Percentiles rank a stretch among this genome's conserved stretches.
Evolutionary conservation across 2,329 filamentous ascomycete species (phyloP).

Genomic region (Talaromyces sp.): DNA sequence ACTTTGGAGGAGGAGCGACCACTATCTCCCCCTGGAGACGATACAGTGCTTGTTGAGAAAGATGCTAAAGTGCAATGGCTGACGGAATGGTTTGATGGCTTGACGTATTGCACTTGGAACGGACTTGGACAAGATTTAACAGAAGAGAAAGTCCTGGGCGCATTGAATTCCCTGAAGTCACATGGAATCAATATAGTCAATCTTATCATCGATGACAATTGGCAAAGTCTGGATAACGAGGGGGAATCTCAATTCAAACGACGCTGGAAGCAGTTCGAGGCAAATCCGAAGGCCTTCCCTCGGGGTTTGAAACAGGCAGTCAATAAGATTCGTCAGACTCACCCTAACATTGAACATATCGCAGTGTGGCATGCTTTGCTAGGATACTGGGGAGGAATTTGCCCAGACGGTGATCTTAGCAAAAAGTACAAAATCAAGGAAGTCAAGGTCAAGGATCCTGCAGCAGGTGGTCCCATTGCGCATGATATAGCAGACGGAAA

Average conservation of each 20-base stretch:
- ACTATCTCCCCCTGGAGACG: constrained; percentile 41
- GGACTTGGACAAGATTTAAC: constrained; percentile 81
- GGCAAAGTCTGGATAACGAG: constrained; percentile 73
- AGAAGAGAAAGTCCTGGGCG: constrained; percentile 75
- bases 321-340: constrained; percentile 66
- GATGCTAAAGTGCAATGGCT: constrained; percentile 62
- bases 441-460: constrained; percentile 58
- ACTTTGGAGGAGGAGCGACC: constrained; percentile 24
- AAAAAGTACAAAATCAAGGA: constrained; percentile 73
- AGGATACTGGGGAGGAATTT: constrained; percentile 90
- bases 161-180: constrained; percentile 70
- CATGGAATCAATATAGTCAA: constrained; percentile 77
- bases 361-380: constrained; percentile 91
- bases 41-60: constrained; percentile 47
- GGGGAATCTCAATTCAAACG: constrained; percentile 56
- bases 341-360: constrained; percentile 77
- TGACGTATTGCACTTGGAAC: constrained; percentile 98
- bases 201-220: constrained; percentile 96
- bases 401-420: constrained; percentile 72
- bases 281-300: constrained; percentile 77
- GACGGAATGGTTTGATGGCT: constrained; percentile 86
- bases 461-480: constrained; percentile 51
- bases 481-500: constrained; percentile 45
- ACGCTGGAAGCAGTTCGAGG: constrained; percentile 82
- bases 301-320: constrained; percentile 74